Conservation (phyloP, 768 basidiomycete species). For the Mycena olivaceomarginata region DNA sequence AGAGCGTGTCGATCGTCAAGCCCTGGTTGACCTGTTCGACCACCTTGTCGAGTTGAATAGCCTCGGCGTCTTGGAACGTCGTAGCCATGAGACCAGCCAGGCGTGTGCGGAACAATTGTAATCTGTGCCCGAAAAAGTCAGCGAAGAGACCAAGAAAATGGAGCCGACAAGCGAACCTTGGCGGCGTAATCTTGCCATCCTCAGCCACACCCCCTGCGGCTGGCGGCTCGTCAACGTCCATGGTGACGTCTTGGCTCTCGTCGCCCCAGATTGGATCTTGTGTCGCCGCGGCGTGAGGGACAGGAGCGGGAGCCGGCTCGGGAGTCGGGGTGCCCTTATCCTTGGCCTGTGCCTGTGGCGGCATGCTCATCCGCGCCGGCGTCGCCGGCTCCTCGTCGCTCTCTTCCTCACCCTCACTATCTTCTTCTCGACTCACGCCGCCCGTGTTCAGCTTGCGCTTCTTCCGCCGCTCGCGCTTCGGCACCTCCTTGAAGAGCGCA, state of each 20-base stretch:
- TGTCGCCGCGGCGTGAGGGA: slow-evolving; percentile 53
- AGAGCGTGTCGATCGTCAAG: slow-evolving; percentile 79
- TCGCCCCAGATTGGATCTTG: slow-evolving; percentile 81
- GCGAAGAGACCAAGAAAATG: slow-evolving; percentile 22
- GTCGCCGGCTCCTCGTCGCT: slow-evolving; percentile 63
- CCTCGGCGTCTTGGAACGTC: slow-evolving; percentile 84
- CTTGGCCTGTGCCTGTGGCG: slow-evolving; percentile 52
- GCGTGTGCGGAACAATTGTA: slow-evolving; percentile 87
- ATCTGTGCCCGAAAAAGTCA: slow-evolving; percentile 62
- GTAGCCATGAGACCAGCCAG: slow-evolving; percentile 84
- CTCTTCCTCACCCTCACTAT: slow-evolving; percentile 73
- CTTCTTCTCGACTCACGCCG: slow-evolving; percentile 65
- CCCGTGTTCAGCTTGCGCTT: slow-evolving; percentile 91
- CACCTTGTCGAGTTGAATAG: slow-evolving; percentile 81
- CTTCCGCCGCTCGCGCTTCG: slow-evolving; percentile 87
- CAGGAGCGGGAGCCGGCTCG: slow-evolving; percentile 27
- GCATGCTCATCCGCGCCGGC: slow-evolving; percentile 71
- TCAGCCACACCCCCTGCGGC: slow-evolving; percentile 56
- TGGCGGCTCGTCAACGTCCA: slow-evolving; percentile 69
- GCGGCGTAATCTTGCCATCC: slow-evolving; percentile 68
- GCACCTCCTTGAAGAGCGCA: slow-evolving; percentile 98
- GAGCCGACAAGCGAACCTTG: slow-evolving; percentile 71
- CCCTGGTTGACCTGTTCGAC: slow-evolving; percentile 88
- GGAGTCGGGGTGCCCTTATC: slow-evolving; percentile 37
- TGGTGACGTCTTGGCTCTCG: slow-evolving; percentile 79